Conservation (phyloP, 345 rosid genomes). For the Anastatica hierochuntica region DNA sequence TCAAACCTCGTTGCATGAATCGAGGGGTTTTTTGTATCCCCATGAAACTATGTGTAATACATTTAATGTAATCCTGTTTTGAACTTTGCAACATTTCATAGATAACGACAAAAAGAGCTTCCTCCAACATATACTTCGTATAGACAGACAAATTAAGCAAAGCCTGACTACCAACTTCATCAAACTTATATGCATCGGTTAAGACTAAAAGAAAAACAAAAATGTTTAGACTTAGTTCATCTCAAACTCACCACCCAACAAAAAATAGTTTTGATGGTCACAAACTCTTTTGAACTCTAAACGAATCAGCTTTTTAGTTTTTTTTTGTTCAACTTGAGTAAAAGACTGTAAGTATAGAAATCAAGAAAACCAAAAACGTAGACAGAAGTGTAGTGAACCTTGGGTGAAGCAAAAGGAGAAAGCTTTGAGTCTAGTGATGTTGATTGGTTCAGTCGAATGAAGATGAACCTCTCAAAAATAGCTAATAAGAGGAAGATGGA, state of each 20-base stretch:
- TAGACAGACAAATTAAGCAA: neutral
- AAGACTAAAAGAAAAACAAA: neutral
- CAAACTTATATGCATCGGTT: neutral
- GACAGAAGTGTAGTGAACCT: constrained; percentile 25
- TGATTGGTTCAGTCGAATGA: neutral
- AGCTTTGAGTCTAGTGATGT: constrained; percentile 28
- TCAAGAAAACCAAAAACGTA: neutral
- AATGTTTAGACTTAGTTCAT: neutral
- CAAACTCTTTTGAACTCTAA: too few relatives aligned
- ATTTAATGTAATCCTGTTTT: constrained; percentile 15
- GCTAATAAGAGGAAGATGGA: constrained; percentile 80
- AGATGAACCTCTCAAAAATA: constrained; percentile 60
- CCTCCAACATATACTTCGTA: constrained; percentile 4
- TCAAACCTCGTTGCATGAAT: constrained; percentile 30
- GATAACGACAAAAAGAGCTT: constrained; percentile 25
- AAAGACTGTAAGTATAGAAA: neutral
- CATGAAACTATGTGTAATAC: constrained; percentile 7
- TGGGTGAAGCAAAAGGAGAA: constrained; percentile 31
- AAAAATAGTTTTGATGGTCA: too few relatives aligned
- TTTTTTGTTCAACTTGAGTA: neutral
- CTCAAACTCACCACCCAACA: too few relatives aligned
- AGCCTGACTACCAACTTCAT: neutral
- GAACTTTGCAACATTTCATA: constrained; percentile 17
- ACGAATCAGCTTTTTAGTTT: neutral
- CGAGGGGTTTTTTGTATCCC: constrained; percentile 25